Evolutionary conservation across 2,329 filamentous ascomycete species (phyloP), one percentile per base, ranked within the genome.

Genomic region (Trichoderma atrobrunneum): DNA sequence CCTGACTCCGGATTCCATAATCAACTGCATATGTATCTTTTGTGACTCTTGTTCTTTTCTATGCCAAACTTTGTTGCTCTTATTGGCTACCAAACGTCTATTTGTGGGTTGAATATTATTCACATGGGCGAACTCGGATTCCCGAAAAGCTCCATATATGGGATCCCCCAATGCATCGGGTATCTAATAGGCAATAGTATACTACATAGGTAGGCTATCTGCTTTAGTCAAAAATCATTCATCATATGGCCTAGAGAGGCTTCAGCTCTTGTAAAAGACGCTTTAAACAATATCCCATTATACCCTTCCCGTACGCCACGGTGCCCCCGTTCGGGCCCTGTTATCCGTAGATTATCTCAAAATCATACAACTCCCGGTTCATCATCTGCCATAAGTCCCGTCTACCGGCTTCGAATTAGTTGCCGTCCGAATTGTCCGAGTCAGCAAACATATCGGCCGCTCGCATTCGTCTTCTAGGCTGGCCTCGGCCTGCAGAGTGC

Each of bases 401-500:
- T 26, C 10, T 1, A 32, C 10, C 36, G 14, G 28, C 28, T 16
- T n/a, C 26, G 48, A 54, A 26, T 24, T 57, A 67, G 30, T 60
- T 28, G 10, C 43, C 56, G 36, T 72, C 69, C 26, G 68, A 72
- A 57, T 73, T 16, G 54, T 92, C 92, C 5, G 91, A 92, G 79
- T 92, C 92, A 12, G 92, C 93, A 87, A 96, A 97, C 93, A 96
- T 95, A 78, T 96, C 93, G 76, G 92, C 92, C 5, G 93, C 93
- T 76, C 90, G 90, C 81, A 93, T 91, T 74, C 92, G 87, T 78
- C 88, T 91, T 76, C 88, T 85, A 74, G 84, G 78, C 72, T 80
- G 81, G 61, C 76, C 77, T 70, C 74, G 72, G 51, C 74, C 75
- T 51, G 71, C 67, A 30, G 73, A 66, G 39, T 32, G 34, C 3